Conservation (phyloP, 1,284 basidiomycete species). For the Exobasidium cylindrosporum region DNA sequence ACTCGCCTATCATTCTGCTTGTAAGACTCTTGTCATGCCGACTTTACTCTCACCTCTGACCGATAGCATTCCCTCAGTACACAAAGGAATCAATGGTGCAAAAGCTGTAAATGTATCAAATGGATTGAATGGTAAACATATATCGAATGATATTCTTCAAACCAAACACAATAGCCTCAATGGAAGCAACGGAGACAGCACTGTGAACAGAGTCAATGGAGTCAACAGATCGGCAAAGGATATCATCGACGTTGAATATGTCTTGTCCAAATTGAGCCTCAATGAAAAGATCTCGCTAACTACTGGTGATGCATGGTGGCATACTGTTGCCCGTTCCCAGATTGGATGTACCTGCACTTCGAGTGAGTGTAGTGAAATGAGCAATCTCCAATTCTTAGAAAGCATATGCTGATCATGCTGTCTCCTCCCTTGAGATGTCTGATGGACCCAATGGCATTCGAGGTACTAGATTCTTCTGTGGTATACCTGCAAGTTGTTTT, state of each 20-base stretch:
- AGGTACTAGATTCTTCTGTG: not conserved
- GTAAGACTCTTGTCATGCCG: not conserved
- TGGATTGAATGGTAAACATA: not conserved
- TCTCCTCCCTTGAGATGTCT: slow-evolving; percentile 7
- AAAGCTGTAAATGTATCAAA: not conserved
- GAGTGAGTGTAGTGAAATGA: not conserved
- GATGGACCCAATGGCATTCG: slow-evolving; percentile 14
- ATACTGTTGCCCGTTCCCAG: slow-evolving; percentile 1
- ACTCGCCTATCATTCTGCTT: not conserved
- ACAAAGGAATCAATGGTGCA: not conserved
- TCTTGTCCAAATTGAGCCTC: not conserved
- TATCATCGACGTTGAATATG: not conserved
- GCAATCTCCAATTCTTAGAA: too few relatives aligned
- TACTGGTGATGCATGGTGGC: not conserved
- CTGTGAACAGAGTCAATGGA: not conserved
- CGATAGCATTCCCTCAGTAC: not conserved
- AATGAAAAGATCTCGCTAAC: slow-evolving; percentile 13
- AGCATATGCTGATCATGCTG: too few relatives aligned
- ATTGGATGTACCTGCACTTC: not conserved
- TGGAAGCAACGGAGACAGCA: not conserved
- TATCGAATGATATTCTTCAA: too few relatives aligned
- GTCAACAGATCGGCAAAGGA: not conserved
- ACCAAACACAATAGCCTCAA: not conserved
- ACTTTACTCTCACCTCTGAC: not conserved
- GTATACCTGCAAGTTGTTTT: not conserved